A percentile compares a stretch with the other conserved stretches of the same genome.
These are phyloP conservation scores for Leptomonas pyrrhocoris DNA, from an alignment of 208 protist genomes.

Conservation along the genomic window DNA sequence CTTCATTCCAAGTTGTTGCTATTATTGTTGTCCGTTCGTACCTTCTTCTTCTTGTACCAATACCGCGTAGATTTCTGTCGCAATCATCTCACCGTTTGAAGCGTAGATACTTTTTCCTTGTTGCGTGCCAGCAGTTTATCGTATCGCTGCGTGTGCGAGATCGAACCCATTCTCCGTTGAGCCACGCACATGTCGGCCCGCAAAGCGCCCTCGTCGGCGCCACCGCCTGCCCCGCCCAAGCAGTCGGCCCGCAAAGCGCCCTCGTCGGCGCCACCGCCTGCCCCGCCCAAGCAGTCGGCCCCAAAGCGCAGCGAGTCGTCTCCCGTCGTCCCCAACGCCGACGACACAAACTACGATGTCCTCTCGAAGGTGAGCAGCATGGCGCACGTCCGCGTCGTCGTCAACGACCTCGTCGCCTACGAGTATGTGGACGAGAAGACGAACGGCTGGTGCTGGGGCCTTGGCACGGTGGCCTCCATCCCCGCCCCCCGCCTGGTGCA, in stretches of 20 bases:
- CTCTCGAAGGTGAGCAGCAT: slow-evolving; percentile 17
- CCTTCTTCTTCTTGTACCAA: no score
- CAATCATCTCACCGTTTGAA: no score
- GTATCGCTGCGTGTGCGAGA: no score
- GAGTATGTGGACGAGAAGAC: slow-evolving; percentile 45
- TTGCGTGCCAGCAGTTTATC: no score
- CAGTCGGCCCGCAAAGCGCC: neutral
- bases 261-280: neutral
- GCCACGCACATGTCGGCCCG: neutral
- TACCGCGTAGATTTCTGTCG: no score
- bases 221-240: neutral
- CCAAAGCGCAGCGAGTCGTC: neutral
- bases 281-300: neutral
- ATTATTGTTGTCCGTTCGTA: no score
- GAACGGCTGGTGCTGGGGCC: slow-evolving; percentile 46
- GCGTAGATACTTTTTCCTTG: no score
- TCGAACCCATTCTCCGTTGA: no score
- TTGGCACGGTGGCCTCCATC: slow-evolving; percentile 50
- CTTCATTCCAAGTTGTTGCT: no score
- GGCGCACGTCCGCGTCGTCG: slow-evolving; percentile 27
- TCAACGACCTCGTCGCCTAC: slow-evolving; percentile 58
- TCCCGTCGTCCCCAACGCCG: slow-evolving; percentile 4
- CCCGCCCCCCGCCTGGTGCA: slow-evolving; percentile 49
- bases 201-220: slow-evolving; percentile 1
- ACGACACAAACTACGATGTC: neutral